Percentiles rank a stretch among this genome's conserved stretches.
phyloP scores from a whole-genome alignment of 768 basidiomycete species.

The Boletus rubescentipes region DNA sequence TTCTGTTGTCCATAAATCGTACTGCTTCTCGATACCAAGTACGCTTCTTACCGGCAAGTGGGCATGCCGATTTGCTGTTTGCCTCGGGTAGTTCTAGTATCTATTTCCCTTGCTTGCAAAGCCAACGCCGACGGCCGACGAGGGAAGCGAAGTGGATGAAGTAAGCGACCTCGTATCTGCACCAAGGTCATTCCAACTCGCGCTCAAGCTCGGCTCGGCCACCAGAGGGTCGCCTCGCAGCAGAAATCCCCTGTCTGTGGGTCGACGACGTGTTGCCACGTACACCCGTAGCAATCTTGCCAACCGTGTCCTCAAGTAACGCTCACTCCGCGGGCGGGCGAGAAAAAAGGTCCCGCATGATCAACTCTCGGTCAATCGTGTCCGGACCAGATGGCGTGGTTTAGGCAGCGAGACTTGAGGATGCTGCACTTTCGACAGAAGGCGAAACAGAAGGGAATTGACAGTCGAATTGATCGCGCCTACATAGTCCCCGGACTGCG shows the following conservation, averaged over 20 bases:
- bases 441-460: slow-evolving; percentile 51
- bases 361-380: slow-evolving; percentile 52
- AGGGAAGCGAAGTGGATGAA: slow-evolving; percentile 6
- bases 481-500: slow-evolving; percentile 66
- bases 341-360: slow-evolving; percentile 68
- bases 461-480: slow-evolving; percentile 78
- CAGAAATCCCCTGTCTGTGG: slow-evolving; percentile 6
- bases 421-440: slow-evolving; percentile 8
- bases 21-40: too few species aligned
- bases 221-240: slow-evolving; percentile 22
- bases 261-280: slow-evolving; percentile 7
- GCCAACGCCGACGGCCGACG: slow-evolving; percentile 3
- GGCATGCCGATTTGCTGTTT: too few species aligned
- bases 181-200: slow-evolving; percentile 64
- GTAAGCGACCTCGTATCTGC: slow-evolving; percentile 16
- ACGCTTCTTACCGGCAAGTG: too few species aligned
- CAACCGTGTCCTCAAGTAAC: slow-evolving; percentile 60
- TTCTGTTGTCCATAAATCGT: too few species aligned
- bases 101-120: slow-evolving; percentile 6
- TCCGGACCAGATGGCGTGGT: slow-evolving; percentile 23
- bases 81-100: too few species aligned
- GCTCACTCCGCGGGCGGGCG: slow-evolving; percentile 64
- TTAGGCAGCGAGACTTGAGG: slow-evolving; percentile 25
- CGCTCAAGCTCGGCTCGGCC: slow-evolving; percentile 44
- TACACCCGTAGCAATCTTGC: slow-evolving; percentile 31